phyloP scores from a whole-genome alignment of 2,329 filamentous ascomycete genomes.

The Fusarium ambrosium region DNA sequence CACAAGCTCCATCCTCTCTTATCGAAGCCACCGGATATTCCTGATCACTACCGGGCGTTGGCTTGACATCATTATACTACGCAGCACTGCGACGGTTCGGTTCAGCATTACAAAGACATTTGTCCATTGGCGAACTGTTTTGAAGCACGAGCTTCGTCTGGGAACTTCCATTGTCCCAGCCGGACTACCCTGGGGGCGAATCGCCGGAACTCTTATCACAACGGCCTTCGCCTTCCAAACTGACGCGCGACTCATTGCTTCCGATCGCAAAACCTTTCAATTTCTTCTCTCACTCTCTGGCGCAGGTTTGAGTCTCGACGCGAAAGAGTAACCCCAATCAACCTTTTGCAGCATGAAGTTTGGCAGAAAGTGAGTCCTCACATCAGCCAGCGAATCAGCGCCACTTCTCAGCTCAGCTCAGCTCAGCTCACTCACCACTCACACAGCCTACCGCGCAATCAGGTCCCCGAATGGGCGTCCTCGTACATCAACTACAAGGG shows the following conservation, averaged over 20 bases:
- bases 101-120: neutral
- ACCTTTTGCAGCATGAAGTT: slow-evolving; percentile 67
- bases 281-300: slow-evolving; percentile 17
- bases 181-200: slow-evolving; percentile 10
- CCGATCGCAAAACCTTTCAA: slow-evolving; percentile 13
- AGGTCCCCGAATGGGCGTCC: slow-evolving; percentile 88
- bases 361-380: slow-evolving; percentile 67
- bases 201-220: slow-evolving; percentile 17
- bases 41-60: slow-evolving; percentile 23
- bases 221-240: neutral
- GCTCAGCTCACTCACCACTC: slow-evolving; percentile 28
- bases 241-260: neutral
- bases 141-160: slow-evolving; percentile 3
- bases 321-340: neutral
- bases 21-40: slow-evolving; percentile 36
- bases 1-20: slow-evolving; percentile 14
- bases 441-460: slow-evolving; percentile 78
- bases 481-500: slow-evolving; percentile 92
- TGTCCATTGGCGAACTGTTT: slow-evolving; percentile 4
- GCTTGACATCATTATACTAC: slow-evolving; percentile 34
- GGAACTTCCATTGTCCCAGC: slow-evolving; percentile 21
- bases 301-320: slow-evolving; percentile 1
- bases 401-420: neutral
- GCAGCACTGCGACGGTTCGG: slow-evolving; percentile 5
- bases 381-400: slow-evolving; percentile 7